Conservation (phyloP, 2,329 filamentous ascomycete species). For the Mariannaea sp. region DNA sequence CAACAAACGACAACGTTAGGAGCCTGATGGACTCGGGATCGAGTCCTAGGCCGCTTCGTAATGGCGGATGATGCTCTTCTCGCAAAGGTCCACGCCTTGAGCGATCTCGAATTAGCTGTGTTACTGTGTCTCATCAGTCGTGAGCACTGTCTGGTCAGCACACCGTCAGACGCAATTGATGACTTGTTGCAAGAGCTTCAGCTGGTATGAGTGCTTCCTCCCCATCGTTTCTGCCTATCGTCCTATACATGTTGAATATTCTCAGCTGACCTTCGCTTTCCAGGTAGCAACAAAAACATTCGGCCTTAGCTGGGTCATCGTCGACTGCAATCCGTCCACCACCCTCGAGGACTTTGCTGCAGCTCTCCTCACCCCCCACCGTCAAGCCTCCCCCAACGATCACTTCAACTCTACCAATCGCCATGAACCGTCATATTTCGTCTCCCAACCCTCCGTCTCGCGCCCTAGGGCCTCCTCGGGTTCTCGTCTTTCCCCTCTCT, state of each 20-base stretch:
- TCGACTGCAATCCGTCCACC: slow-evolving; percentile 74
- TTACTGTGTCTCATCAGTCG: slow-evolving; percentile 79
- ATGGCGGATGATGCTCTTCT: slow-evolving; percentile 69
- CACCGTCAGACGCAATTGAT: slow-evolving; percentile 64
- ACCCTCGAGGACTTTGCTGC: slow-evolving; percentile 82
- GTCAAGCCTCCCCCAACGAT: slow-evolving; percentile 30
- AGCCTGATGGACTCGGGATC: slow-evolving; percentile 36
- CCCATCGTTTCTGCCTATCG: neutral
- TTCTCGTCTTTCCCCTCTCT: slow-evolving; percentile 38
- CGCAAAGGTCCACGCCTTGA: slow-evolving; percentile 75
- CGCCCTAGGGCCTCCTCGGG: slow-evolving; percentile 28
- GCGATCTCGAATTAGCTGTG: slow-evolving; percentile 85
- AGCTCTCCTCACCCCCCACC: slow-evolving; percentile 61
- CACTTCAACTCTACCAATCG: slow-evolving; percentile 35
- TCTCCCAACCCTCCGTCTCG: slow-evolving; percentile 29
- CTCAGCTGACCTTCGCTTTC: neutral
- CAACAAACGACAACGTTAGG: neutral
- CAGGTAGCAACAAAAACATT: slow-evolving; percentile 74
- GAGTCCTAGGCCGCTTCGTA: slow-evolving; percentile 33
- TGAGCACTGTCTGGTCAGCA: slow-evolving; percentile 89
- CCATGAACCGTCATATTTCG: slow-evolving; percentile 40
- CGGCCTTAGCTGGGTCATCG: slow-evolving; percentile 68
- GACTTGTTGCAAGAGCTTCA: slow-evolving; percentile 75
- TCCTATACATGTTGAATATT: neutral
- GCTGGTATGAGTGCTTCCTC: slow-evolving; percentile 58